Evolutionary conservation across 2,329 filamentous ascomycete species (phyloP), one percentile per base, ranked within the genome.

Genomic region (Plenodomus lindquistii): DNA sequence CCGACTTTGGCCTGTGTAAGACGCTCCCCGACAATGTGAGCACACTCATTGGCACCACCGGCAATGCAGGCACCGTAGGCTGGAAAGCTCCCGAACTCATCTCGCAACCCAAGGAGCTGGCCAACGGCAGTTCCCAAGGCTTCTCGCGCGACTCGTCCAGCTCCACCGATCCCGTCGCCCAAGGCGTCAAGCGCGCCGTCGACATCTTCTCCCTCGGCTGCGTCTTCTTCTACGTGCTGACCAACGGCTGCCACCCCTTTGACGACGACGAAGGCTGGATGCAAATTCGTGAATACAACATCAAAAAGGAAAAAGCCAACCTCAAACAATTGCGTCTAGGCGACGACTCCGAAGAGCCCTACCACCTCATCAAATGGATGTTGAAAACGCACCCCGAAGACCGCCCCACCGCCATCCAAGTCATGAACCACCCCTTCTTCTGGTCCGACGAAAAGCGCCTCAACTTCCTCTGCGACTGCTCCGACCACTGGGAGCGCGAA

Each of bases 221-320:
- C 44, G 91, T 99, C n/a, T 99, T 97, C 78, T 97, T 92, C 76
- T 99, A 97, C 70, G 92, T 97, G n/a, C 80, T 99, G 50, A 97
- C 93, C 1, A 89, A 91, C 54, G 94, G 94, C 15, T 84, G 82
- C 1, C 94, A 99, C 71, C 94, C 94, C 0, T 99, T 95, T 64
- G 93, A 97, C 68, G 92, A 91, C 54, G 92, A 94, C 46, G 91
- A 94, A 66, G 86, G 91, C 41, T 97, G 94, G 78, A 95, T 96
- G 84, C 85, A 76, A 46, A 73, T 80, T 29, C 76, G 94, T 43
- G 94, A 99, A 73, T 89, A 95, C 63, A 97, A 99, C 72, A 97
- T 99, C 63, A 91, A 96, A 63, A 95, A 96, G 70, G 89, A 90
- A 56, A 86, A 87, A 48, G 88, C 86, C 69, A 86, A 86, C 62